A percentile compares a stretch with the other conserved stretches of the same genome.
Evolutionary conservation across 2,329 filamentous ascomycete species (phyloP).

Genomic region (Venturia effusa): DNA sequence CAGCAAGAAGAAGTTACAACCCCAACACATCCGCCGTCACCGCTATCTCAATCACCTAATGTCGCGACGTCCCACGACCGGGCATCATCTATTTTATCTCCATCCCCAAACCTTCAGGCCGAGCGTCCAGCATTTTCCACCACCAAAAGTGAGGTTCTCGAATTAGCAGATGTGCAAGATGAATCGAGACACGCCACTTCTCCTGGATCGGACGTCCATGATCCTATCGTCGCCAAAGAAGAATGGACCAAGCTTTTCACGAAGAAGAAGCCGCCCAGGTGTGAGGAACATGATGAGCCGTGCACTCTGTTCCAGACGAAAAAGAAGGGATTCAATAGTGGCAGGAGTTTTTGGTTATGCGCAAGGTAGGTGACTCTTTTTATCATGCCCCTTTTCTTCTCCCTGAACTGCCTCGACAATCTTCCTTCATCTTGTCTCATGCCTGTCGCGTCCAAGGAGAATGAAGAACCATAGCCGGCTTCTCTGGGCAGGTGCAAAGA

Average conservation of each 20-base stretch:
- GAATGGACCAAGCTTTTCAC: slow-evolving; percentile 79
- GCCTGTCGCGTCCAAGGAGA: neutral
- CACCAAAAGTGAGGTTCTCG: neutral
- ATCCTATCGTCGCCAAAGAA: slow-evolving; percentile 64
- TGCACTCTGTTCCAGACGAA: slow-evolving; percentile 78
- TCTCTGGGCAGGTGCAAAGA: neutral
- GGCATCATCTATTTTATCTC: neutral
- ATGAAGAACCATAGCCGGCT: neutral
- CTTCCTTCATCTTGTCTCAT: neutral
- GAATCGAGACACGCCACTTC: neutral
- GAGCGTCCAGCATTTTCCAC: neutral
- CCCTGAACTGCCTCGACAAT: no score
- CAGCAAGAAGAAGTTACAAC: slow-evolving; percentile 12
- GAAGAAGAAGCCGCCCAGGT: slow-evolving; percentile 62
- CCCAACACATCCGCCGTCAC: neutral
- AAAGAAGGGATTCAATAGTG: slow-evolving; percentile 75
- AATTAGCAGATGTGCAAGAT: neutral
- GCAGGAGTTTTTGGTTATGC: slow-evolving; percentile 57
- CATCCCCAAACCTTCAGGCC: slow-evolving; percentile 7
- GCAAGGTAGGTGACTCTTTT: slow-evolving; percentile 39
- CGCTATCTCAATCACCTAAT: neutral
- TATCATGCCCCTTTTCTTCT: neutral
- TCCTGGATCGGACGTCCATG: slow-evolving; percentile 34
- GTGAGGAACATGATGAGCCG: slow-evolving; percentile 73
- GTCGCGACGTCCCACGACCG: neutral